Evolutionary conservation across 1,284 basidiomycete genomes (phyloP).

Genomic region (Pholiota adiposa): DNA sequence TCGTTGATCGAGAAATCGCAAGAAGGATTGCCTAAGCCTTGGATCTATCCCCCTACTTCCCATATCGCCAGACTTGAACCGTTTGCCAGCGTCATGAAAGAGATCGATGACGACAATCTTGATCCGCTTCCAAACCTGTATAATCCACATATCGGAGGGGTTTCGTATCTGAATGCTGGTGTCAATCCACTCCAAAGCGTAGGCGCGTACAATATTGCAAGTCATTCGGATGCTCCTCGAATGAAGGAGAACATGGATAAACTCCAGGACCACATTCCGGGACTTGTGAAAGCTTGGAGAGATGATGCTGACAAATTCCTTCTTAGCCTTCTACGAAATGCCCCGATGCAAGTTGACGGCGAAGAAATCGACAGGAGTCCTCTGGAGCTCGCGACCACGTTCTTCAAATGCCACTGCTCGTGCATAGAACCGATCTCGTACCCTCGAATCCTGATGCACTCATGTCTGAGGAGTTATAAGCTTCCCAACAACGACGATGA

Average conservation of each 20-base stretch:
- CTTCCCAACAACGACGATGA: slow-evolving; percentile 9
- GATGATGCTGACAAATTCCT: slow-evolving; percentile 17
- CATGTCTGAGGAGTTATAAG: slow-evolving; percentile 21
- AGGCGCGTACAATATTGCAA: too few species aligned
- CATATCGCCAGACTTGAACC: slow-evolving; percentile 14
- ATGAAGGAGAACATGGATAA: not conserved
- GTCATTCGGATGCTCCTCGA: not conserved
- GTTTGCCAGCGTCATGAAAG: slow-evolving; percentile 14
- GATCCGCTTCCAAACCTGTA: too few species aligned
- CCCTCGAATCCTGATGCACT: slow-evolving; percentile 31
- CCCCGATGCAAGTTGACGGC: not conserved
- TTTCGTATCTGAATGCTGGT: too few species aligned
- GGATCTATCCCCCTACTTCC: slow-evolving; percentile 8
- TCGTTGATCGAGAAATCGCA: not conserved
- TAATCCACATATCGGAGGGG: too few species aligned
- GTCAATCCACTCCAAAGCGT: too few species aligned
- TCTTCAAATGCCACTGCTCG: slow-evolving; percentile 31
- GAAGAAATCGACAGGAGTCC: slow-evolving; percentile 3
- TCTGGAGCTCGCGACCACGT: slow-evolving; percentile 31
- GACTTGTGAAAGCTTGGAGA: slow-evolving; percentile 13
- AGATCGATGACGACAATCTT: not conserved
- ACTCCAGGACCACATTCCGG: not conserved
- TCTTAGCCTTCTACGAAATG: slow-evolving; percentile 10
- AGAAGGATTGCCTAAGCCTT: not conserved
- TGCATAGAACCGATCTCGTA: slow-evolving; percentile 34